Evolutionary conservation across 1,284 basidiomycete genomes (phyloP).

Genomic region (Ustilago lituana): DNA sequence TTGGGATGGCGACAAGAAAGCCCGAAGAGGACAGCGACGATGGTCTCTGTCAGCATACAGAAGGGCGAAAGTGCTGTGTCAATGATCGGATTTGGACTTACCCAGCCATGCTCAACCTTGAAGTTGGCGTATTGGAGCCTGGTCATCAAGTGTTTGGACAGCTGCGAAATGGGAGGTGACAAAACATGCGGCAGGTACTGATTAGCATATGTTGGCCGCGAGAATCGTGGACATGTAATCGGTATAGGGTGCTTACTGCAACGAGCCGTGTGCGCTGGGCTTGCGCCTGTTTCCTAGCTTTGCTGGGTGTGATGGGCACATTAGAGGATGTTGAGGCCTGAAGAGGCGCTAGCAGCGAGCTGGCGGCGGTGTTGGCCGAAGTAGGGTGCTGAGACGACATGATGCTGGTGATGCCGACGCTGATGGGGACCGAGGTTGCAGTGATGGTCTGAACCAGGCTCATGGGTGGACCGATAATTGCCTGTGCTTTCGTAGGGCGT

Average conservation of each 20-base stretch:
- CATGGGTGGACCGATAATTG: slow-evolving; percentile 5
- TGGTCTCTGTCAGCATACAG: no score
- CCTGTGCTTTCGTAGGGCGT: no score
- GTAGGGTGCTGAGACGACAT: slow-evolving; percentile 36
- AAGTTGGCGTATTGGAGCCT: slow-evolving; percentile 62
- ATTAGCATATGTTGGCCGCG: no score
- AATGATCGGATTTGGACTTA: no score
- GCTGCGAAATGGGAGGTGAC: slow-evolving; percentile 33
- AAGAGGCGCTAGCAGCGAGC: slow-evolving; percentile 36
- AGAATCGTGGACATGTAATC: neutral
- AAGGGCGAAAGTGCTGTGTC: no score
- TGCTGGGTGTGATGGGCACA: slow-evolving; percentile 40
- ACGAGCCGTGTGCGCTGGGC: slow-evolving; percentile 45
- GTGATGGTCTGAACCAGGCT: slow-evolving; percentile 20
- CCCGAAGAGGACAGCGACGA: no score
- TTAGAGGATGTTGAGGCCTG: slow-evolving; percentile 32
- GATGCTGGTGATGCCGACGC: slow-evolving; percentile 21
- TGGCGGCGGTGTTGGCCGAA: slow-evolving; percentile 13
- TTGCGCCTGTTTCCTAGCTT: slow-evolving; percentile 45
- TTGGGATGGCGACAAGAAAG: neutral
- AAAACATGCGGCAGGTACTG: neutral
- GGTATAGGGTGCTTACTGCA: slow-evolving; percentile 24
- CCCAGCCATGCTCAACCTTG: slow-evolving; percentile 66
- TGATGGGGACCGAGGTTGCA: slow-evolving; percentile 2
- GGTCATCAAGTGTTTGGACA: slow-evolving; percentile 55